These are phyloP conservation scores for Sutorius eximius DNA, from an alignment of 1,284 basidiomycete species.

Conservation along the genomic window DNA sequence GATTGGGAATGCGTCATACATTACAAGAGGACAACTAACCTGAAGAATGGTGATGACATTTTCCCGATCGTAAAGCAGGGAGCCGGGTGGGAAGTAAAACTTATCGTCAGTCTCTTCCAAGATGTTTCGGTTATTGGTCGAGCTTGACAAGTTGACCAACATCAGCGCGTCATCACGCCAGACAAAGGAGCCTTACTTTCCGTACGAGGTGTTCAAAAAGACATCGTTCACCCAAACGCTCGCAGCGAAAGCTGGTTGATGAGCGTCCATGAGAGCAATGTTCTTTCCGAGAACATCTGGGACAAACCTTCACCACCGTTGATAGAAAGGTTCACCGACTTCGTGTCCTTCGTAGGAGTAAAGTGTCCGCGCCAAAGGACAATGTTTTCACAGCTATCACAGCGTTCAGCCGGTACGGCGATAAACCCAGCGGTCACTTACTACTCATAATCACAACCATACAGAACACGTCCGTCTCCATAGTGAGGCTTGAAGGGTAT, in stretches of 20 bases:
- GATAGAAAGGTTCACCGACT: slow-evolving; percentile 67
- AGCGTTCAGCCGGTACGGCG: not conserved
- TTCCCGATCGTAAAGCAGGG: slow-evolving; percentile 50
- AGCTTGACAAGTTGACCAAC: slow-evolving; percentile 39
- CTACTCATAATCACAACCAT: slow-evolving; percentile 83
- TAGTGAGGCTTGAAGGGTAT: slow-evolving; percentile 66
- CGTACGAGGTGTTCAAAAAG: slow-evolving; percentile 70
- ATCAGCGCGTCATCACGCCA: slow-evolving; percentile 2
- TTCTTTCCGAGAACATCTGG: not conserved
- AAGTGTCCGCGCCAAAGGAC: slow-evolving; percentile 84
- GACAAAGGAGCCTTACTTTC: slow-evolving; percentile 50
- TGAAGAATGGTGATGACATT: slow-evolving; percentile 78
- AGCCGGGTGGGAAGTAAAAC: slow-evolving; percentile 59
- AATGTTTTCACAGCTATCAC: slow-evolving; percentile 71
- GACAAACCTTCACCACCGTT: slow-evolving; percentile 73
- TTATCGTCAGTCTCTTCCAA: slow-evolving; percentile 63
- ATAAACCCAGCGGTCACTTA: slow-evolving; percentile 39
- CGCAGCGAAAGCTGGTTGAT: slow-evolving; percentile 60
- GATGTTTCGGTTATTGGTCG: slow-evolving; percentile 58
- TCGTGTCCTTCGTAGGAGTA: slow-evolving; percentile 53
- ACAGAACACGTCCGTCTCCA: slow-evolving; percentile 71
- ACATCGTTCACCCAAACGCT: slow-evolving; percentile 78
- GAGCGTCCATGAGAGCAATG: not conserved
- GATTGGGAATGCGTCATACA: slow-evolving; percentile 1
- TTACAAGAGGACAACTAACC: slow-evolving; percentile 36